A percentile compares a stretch with the other conserved stretches of the same genome.
Conservation (phyloP, 768 basidiomycete genomes). For the Brasilioporus rufonigricans region DNA sequence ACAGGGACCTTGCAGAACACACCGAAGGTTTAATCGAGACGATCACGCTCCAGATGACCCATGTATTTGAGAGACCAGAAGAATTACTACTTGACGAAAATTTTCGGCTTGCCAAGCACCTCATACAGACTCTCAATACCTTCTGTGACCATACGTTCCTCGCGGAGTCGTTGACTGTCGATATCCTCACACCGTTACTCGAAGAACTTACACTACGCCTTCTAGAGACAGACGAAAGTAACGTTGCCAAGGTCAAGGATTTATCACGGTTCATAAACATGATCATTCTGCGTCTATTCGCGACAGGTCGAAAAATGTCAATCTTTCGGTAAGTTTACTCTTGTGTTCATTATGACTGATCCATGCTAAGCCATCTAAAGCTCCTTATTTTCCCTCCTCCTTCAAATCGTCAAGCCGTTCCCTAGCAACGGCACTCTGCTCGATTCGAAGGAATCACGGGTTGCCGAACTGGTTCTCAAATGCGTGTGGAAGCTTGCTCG, state of each 20-base stretch:
- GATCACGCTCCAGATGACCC: constrained; percentile 87
- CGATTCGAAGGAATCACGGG: constrained; percentile 81
- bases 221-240: constrained; percentile 89
- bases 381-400: constrained; percentile 73
- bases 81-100: constrained; percentile 73
- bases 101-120: constrained; percentile 93
- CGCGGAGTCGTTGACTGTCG: constrained; percentile 83
- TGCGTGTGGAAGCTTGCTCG: constrained; percentile 98
- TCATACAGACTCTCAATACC: constrained; percentile 93
- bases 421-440: constrained; percentile 66
- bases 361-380: constrained; percentile 14
- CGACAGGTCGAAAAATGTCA: constrained; percentile 84
- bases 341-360: neutral
- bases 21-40: constrained; percentile 86
- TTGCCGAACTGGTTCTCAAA: constrained; percentile 91
- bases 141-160: constrained; percentile 90
- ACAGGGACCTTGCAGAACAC: constrained; percentile 75
- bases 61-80: constrained; percentile 82
- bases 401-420: constrained; percentile 84
- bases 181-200: constrained; percentile 80
- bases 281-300: constrained; percentile 92
- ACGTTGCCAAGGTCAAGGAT: constrained; percentile 83
- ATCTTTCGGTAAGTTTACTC: constrained; percentile 72
- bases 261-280: constrained; percentile 97
- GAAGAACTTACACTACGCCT: constrained; percentile 90